A percentile compares a stretch with the other conserved stretches of the same genome.
Evolutionary conservation across 495 filamentous ascomycete genomes (phyloP).

Genomic region (Penicillium alfredii): DNA sequence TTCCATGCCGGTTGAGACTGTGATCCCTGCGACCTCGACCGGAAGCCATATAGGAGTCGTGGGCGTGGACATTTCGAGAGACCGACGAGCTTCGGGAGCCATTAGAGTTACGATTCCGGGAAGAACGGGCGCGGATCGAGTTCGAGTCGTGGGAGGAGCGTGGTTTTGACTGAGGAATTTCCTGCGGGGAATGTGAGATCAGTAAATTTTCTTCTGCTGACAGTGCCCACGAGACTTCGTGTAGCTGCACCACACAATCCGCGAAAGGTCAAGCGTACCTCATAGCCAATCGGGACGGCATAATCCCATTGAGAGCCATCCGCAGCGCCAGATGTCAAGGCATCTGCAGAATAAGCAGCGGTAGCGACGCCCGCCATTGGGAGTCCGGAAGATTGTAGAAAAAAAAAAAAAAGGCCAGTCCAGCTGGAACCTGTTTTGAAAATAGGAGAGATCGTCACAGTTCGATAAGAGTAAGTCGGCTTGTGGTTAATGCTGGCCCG

Average conservation of each 20-base stretch:
- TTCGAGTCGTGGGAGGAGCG: conserved; percentile 36
- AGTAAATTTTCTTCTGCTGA: conserved; percentile 1
- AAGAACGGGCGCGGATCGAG: conserved; percentile 22
- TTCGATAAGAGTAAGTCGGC: conserved; percentile 6
- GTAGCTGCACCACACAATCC: no score
- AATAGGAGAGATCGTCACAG: conserved; percentile 10
- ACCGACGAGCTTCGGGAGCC: conserved; percentile 38
- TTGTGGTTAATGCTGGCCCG: conserved; percentile 10
- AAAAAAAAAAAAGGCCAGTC: conserved; percentile 30
- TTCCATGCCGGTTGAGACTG: conserved; percentile 45
- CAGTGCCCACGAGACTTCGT: no score
- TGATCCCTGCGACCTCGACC: conserved; percentile 40
- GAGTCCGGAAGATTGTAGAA: background rate
- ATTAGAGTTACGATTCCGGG: conserved; percentile 32
- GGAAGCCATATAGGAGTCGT: conserved; percentile 24
- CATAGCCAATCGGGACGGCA: conserved; percentile 37
- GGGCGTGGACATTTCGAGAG: conserved; percentile 27
- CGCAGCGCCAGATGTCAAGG: conserved; percentile 31
- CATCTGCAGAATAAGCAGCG: conserved; percentile 36
- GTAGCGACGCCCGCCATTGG: conserved; percentile 42
- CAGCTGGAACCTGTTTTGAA: conserved; percentile 37
- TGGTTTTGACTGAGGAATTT: conserved; percentile 24
- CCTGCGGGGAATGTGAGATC: conserved; percentile 15
- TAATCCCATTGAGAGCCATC: conserved; percentile 42
- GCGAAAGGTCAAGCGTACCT: conserved; percentile 30